Evolutionary conservation across 2,329 filamentous ascomycete species (phyloP), one percentile per base, ranked within the genome.

Genomic region (Aspergillus costaricaensis): DNA sequence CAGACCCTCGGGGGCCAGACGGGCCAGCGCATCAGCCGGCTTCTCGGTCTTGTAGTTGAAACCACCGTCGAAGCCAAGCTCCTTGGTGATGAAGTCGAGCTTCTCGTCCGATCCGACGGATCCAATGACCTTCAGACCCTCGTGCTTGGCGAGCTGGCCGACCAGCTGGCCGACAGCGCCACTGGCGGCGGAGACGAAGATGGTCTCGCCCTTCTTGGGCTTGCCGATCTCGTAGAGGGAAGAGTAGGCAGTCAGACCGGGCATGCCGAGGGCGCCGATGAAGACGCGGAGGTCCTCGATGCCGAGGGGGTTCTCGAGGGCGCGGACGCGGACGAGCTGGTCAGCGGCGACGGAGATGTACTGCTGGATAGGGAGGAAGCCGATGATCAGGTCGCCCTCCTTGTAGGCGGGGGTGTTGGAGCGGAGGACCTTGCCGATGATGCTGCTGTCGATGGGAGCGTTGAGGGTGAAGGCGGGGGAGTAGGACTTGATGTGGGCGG

Each of bases 1-100:
- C 63, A 96, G 84, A 4, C 91, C 91, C 12, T 92, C 76, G 0
- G 91, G 91, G 0, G 90, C 90, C 17, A 95, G 82, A 60, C 90
- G 83, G 65, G 81, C 77, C 58, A 96, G 81, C 0, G 90, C 91
- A 10, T 88, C 88, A 0, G 77, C 72, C 0, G 91, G 84, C 67
- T 83, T 85, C 79, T 95, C 91, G 67, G 86, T 92, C 84, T 95
- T 94, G 83, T 96, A 96, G 82, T 96, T 95, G 68, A 94, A 95
- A 8, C 88, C 91, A 15, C 76, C 83, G 70, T 92, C 88, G 72
- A 92, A 92, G 25, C 82, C 82, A 36, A 92, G 83, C 52, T 90
- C 86, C 57, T 89, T 86, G 58, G 75, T 80, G 73, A 92, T 89
- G 74, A 87, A 95, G 19, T 90, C 85, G 23, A 92, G 81, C 81